Base-by-base conservation (phyloP, 805 yeast species). In the Trichomonascus vanleenenianus region DNA sequence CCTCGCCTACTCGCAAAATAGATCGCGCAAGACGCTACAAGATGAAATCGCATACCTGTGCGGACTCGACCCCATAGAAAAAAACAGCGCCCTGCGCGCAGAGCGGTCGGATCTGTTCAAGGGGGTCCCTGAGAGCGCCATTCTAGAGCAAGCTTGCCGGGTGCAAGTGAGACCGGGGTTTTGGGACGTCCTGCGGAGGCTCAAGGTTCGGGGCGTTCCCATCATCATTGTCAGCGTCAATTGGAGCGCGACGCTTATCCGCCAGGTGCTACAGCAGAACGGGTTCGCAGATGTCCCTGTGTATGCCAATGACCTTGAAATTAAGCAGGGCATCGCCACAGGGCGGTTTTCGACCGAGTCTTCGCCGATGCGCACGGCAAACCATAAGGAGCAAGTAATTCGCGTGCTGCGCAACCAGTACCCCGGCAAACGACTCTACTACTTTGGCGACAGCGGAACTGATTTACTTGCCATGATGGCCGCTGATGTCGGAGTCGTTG, bases 401-500 rank as follows among this genome's bases (percentile, higher is more conserved):
- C 43, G 52, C 12, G 25, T 51, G 11, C 56, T 66, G 2, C 20
- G 42, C 8, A 19, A 25, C 2, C 31, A 40, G 31, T 19, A 32
- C 7, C 30, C 40, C 2, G 39, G 40, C 22, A 30, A 49, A 16
- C 18, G 46, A 11, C 42, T 70, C 1, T 58, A 70, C 18, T 81
- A 79, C 54, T 63, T 79, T 12, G 87, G 87, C 1, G 87, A 81
- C 53, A 77, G 84, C 46, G 55, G 73, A 0, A 79, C 84, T 0
- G 87, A 81, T 62, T 60, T 77, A 2, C 56, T 77, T 31, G 68
- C 79, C 0, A 61, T 80, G 58, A 47, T 75, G 10, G 66, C 65
- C 32, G 73, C 76, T 1, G 71, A 71, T 47, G 51, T 57, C 14
- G 83, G 81, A 0, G 59, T 78, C 3, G 64, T 74, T 0, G 64